Percentiles rank a stretch among this genome's conserved stretches.
Evolutionary conservation across 441 rosid species (phyloP).

Genomic region (Populus trichocarpa): DNA sequence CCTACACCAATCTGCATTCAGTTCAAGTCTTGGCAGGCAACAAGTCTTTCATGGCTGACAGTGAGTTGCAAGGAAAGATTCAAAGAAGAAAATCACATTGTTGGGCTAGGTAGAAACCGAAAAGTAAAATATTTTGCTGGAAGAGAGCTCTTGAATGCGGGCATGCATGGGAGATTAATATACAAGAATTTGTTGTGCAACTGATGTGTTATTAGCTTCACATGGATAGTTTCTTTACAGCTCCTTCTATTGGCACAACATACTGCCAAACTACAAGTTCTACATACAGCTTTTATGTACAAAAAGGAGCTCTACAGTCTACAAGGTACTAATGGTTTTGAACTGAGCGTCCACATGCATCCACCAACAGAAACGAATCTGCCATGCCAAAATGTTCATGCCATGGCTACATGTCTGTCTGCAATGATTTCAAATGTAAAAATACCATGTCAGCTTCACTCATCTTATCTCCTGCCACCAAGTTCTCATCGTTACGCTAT

Average conservation of each 20-base stretch:
- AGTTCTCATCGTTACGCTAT: neutral
- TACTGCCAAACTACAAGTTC: neutral
- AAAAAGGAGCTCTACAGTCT: neutral
- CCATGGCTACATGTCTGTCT: neutral
- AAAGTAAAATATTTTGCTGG: neutral
- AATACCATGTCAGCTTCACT: neutral
- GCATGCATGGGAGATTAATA: neutral
- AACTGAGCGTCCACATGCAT: neutral
- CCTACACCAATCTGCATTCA: neutral
- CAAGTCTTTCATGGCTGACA: neutral
- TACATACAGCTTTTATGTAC: neutral
- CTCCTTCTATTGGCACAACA: neutral
- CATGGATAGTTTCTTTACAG: neutral
- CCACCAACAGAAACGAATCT: neutral
- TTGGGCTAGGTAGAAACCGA: neutral
- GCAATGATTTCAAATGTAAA: constrained; percentile 4
- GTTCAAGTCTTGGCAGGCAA: neutral
- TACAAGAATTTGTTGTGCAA: neutral
- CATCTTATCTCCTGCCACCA: constrained; percentile 15
- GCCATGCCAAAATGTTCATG: neutral
- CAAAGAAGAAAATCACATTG: neutral
- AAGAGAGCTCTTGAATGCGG: neutral
- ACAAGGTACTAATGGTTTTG: neutral
- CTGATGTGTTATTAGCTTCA: neutral
- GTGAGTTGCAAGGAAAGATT: neutral